Evolutionary conservation across 768 basidiomycete genomes (phyloP), one percentile per base, ranked within the genome.

Genomic region (Kwoniella bestiolae): DNA sequence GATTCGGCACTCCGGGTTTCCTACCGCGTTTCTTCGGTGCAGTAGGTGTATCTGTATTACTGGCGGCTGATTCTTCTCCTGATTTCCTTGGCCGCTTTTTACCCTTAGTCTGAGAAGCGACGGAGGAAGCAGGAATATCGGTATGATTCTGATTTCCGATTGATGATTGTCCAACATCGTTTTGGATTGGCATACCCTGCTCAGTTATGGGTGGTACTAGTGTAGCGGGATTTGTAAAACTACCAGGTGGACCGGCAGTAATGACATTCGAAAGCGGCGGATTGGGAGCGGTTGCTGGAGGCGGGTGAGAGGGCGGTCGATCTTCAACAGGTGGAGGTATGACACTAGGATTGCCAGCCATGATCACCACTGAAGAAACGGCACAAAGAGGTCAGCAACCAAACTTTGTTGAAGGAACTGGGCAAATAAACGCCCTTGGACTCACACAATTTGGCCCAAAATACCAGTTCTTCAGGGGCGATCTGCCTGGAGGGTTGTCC

Each of bases 371-470:
- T 69, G 49, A 14, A 29, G 16, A 25, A 58, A 8, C 18, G 31
- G 45, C 21, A 25, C 44, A 12, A 29, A 5, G n/a, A 18, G 23
- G 6, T 47, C 46, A 47, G n/a, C 52, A 18, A 14, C 5, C 12
- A 8, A 12, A 12, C 29, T 28, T 35, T 11, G 34, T 29, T 31
- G 47, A 14, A 2, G 12, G 56, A 14, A 29, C 25, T 8, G 21
- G 12, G 21, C 7, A 5, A 23, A 41, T 31, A 25, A 45, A 23
- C 65, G 12, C 9, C n/a, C n/a, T n/a, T n/a, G n/a, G 8, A 68
- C 71, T 60, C 41, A 73, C 71, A 31, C 3, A 75, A 57, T 58
- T 67, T 72, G 8, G 63, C 60, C 73, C 73, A 75, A 55, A 71
- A 75, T 8, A 60, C 28, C 53, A 72, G 56, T 41, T 75, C 73